phyloP scores from a whole-genome alignment of 495 filamentous ascomycete genomes.

The Penicillium diatomitis region DNA sequence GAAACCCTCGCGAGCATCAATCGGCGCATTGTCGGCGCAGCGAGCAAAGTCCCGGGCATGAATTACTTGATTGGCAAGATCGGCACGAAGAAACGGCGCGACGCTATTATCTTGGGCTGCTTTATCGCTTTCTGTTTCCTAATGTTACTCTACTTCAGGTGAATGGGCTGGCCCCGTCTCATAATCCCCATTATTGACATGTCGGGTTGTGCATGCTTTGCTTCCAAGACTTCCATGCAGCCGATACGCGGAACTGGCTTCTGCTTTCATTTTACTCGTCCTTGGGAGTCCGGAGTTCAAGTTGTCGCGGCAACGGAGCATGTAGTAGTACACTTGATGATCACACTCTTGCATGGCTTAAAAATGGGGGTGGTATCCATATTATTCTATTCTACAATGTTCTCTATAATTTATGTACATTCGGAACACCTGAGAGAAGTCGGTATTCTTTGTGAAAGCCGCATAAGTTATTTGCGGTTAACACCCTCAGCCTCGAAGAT shows the following conservation, averaged over 20 bases:
- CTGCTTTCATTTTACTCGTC: no score
- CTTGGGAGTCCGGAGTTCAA: no score
- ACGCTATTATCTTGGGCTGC: conserved; percentile 83
- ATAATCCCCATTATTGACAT: not conserved
- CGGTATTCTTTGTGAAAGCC: not conserved
- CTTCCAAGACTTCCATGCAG: no score
- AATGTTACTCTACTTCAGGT: conserved; percentile 76
- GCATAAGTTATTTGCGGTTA: not conserved
- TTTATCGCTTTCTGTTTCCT: conserved; percentile 91
- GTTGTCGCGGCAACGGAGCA: not conserved
- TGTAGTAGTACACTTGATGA: conserved; percentile 10
- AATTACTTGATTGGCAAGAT: conserved; percentile 91
- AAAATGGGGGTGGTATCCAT: conserved; percentile 6
- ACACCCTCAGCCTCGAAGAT: conserved; percentile 6
- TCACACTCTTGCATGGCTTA: conserved; percentile 11
- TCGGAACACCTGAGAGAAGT: conserved; percentile 12
- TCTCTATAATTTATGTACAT: conserved; percentile 28
- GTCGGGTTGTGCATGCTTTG: not conserved
- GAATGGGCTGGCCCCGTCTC: conserved; percentile 3
- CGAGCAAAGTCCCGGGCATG: conserved; percentile 84
- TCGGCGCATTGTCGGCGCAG: conserved; percentile 76
- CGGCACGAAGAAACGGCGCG: conserved; percentile 86
- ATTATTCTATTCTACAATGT: conserved; percentile 21
- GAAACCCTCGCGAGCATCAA: conserved; percentile 83
- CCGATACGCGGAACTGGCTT: no score